phyloP scores from a whole-genome alignment of 139 green algal genomes.

The Coelastrella sp. region DNA sequence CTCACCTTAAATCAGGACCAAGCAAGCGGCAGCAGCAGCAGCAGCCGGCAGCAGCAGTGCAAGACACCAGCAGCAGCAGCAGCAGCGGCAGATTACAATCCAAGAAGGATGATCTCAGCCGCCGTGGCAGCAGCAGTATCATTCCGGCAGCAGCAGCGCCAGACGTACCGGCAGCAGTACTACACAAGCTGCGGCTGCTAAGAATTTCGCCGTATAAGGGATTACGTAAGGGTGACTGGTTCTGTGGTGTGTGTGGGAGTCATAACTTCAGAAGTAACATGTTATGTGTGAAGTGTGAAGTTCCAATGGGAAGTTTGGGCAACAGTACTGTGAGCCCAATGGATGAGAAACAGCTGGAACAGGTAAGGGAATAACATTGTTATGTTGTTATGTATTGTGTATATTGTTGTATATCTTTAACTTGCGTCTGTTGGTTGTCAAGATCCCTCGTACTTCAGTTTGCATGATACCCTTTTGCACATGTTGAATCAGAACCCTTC shows the following conservation, averaged over 20 bases:
- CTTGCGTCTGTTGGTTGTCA: too few species aligned
- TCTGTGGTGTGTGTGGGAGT: constrained; percentile 12
- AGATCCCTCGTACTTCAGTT: too few species aligned
- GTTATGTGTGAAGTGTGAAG: neutral
- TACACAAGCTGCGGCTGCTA: constrained; percentile 18
- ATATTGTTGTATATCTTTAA: neutral
- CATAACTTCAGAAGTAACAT: constrained; percentile 17
- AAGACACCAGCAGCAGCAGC: neutral
- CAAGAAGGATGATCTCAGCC: neutral
- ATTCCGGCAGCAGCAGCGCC: neutral
- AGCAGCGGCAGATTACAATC: neutral
- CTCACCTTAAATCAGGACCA: neutral
- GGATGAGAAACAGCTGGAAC: neutral
- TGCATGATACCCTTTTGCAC: too few species aligned
- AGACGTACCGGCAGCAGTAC: neutral
- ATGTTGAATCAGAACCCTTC: too few species aligned
- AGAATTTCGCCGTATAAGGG: neutral
- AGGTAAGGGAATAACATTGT: neutral
- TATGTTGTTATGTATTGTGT: neutral
- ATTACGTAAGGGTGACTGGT: constrained; percentile 11
- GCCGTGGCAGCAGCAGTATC: neutral
- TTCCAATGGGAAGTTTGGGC: constrained; percentile 5
- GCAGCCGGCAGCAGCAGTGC: neutral
- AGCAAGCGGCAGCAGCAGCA: constrained; percentile 5
- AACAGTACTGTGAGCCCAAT: constrained; percentile 8